Evolutionary conservation across 2,329 filamentous ascomycete species (phyloP).

Genomic region (Penicillium brasilianum): DNA sequence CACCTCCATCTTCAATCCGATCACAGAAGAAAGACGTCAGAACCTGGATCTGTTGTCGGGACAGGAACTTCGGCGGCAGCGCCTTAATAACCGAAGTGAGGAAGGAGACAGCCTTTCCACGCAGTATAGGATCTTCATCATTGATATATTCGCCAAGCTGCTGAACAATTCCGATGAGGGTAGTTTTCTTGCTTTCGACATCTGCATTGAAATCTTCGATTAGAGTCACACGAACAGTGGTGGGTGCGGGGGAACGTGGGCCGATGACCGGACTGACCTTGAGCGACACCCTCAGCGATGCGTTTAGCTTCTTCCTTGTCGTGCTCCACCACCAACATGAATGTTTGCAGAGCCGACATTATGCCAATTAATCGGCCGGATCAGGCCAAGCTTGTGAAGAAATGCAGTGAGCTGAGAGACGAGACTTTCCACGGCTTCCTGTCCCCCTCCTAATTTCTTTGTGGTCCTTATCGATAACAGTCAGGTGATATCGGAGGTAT

Average conservation of each 20-base stretch:
- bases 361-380: constrained; percentile 31
- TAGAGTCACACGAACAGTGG: constrained; percentile 19
- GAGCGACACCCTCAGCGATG: constrained; percentile 51
- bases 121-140: constrained; percentile 64
- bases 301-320: constrained; percentile 52
- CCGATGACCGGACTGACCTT: constrained; percentile 42
- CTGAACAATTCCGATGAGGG: constrained; percentile 66
- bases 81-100: constrained; percentile 52
- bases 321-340: constrained; percentile 54
- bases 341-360: constrained; percentile 56
- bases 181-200: constrained; percentile 64
- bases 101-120: constrained; percentile 61
- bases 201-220: constrained; percentile 44
- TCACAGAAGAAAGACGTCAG: constrained; percentile 69
- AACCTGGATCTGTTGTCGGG: constrained; percentile 66
- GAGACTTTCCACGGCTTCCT: neutral
- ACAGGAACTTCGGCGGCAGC: constrained; percentile 60
- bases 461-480: constrained; percentile 42
- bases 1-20: constrained; percentile 66
- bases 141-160: constrained; percentile 70
- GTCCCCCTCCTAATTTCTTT: constrained; percentile 32
- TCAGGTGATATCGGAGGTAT: constrained; percentile 33
- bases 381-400: constrained; percentile 13
- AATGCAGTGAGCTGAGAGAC: constrained; percentile 14
- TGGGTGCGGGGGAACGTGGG: constrained; percentile 15